These are phyloP conservation scores for Rhizopus delemar DNA, from an alignment of 371 early-diverging fungal genomes.

Conservation along the genomic window DNA sequence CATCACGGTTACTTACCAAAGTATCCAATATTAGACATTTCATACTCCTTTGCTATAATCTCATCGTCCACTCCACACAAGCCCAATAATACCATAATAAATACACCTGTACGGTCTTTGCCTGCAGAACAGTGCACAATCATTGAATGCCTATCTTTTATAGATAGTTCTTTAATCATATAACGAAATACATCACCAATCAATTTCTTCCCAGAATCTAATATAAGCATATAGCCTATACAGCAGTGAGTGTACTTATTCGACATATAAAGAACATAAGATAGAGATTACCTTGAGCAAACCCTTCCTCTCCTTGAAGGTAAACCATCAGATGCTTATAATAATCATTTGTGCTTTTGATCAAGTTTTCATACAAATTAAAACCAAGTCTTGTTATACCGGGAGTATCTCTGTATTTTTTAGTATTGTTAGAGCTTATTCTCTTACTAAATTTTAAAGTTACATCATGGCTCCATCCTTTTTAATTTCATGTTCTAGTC, in stretches of 20 bases:
- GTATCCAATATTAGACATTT: conserved; percentile 38
- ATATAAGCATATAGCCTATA: conserved; percentile 20
- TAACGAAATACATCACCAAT: conserved; percentile 25
- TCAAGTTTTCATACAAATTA: conserved; percentile 17
- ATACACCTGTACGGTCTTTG: conserved; percentile 86
- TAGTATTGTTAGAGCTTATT: not conserved
- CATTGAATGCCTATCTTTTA: conserved; percentile 38
- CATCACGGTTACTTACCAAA: conserved; percentile 27
- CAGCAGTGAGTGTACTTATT: no score
- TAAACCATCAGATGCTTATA: conserved; percentile 14
- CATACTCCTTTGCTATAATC: conserved; percentile 74
- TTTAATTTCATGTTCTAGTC: conserved; percentile 57
- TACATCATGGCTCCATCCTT: conserved; percentile 50
- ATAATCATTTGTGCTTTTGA: conserved; percentile 15
- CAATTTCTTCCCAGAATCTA: conserved; percentile 22
- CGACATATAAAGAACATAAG: no score
- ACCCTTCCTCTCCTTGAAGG: conserved; percentile 25
- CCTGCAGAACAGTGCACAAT: conserved; percentile 84
- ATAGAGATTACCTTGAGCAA: conserved; percentile 18
- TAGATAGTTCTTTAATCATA: conserved; percentile 20
- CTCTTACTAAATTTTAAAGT: conserved; percentile 1
- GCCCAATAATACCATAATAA: conserved; percentile 64
- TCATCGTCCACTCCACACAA: conserved; percentile 72
- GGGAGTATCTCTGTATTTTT: conserved; percentile 11
- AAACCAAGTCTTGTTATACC: conserved; percentile 17